Percentiles rank a stretch among this genome's conserved stretches.
Conservation (phyloP, 768 basidiomycete genomes). For the Suillus paluster region DNA sequence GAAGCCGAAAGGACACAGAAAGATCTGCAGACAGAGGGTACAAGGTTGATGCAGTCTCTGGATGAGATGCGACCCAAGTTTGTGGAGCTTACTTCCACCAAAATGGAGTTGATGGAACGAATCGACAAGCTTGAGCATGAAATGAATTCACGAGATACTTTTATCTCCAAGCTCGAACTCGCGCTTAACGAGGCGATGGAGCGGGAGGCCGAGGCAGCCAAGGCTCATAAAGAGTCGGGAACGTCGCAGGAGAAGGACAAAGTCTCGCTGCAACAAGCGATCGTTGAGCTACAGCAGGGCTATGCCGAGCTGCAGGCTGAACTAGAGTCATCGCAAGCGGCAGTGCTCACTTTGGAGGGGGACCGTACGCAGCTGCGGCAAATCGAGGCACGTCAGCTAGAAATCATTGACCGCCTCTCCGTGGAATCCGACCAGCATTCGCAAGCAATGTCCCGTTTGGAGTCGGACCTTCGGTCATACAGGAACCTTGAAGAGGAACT, state of each 20-base stretch:
- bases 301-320: conserved; percentile 66
- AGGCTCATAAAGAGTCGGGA: conserved; percentile 49
- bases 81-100: conserved; percentile 75
- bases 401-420: conserved; percentile 61
- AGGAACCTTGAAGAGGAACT: conserved; percentile 61
- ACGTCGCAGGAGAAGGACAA: conserved; percentile 57
- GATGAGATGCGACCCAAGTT: conserved; percentile 89
- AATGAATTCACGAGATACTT: conserved; percentile 56
- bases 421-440: conserved; percentile 49
- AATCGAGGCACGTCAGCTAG: conserved; percentile 54
- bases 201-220: conserved; percentile 50
- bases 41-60: conserved; percentile 76
- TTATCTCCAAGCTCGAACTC: conserved; percentile 65
- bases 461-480: conserved; percentile 55
- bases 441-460: conserved; percentile 57
- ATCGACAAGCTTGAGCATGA: conserved; percentile 58
- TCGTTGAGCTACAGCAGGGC: conserved; percentile 63
- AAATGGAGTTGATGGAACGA: conserved; percentile 70
- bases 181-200: conserved; percentile 58
- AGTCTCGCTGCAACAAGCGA: conserved; percentile 49
- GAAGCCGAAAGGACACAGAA: conserved; percentile 75
- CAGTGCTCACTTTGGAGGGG: conserved; percentile 61
- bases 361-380: conserved; percentile 67
- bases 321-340: conserved; percentile 56
- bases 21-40: conserved; percentile 78